Evolutionary conservation across 805 yeast species (phyloP).

Genomic region (Teunomyces barrocoloradensis): DNA sequence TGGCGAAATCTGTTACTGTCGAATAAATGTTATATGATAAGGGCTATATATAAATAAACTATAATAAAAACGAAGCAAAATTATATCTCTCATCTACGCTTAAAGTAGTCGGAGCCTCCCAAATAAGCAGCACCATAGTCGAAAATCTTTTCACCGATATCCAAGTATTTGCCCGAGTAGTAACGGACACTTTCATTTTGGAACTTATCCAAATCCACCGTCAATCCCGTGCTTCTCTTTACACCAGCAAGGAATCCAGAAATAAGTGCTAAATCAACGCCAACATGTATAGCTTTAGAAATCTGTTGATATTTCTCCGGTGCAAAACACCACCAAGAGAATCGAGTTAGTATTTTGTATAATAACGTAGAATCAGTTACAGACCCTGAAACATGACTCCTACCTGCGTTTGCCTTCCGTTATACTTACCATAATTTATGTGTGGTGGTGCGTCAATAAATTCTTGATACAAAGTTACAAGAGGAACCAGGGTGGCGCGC

Average conservation of each 20-base stretch:
- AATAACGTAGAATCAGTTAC: not conserved
- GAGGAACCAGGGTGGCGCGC: not conserved
- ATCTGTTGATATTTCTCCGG: conserved; percentile 19
- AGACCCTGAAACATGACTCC: too few relatives aligned
- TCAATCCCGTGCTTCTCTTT: conserved; percentile 67
- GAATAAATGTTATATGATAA: conserved; percentile 49
- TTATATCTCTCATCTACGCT: conserved; percentile 40
- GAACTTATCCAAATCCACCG: conserved; percentile 51
- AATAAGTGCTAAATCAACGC: conserved; percentile 58
- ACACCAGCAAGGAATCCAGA: conserved; percentile 73
- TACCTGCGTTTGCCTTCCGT: too few relatives aligned
- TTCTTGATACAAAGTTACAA: not conserved
- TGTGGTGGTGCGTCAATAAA: too few relatives aligned
- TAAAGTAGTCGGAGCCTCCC: conserved; percentile 72
- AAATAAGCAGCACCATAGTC: conserved; percentile 70
- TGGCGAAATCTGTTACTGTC: conserved; percentile 97
- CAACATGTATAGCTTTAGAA: conserved; percentile 55
- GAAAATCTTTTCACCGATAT: conserved; percentile 79
- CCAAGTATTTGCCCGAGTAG: conserved; percentile 66
- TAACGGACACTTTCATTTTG: conserved; percentile 43
- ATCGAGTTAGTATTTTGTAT: not conserved
- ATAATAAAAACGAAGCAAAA: not conserved
- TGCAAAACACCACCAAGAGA: not conserved
- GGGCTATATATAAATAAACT: conserved; percentile 1
- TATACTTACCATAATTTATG: too few relatives aligned